These are phyloP conservation scores for Aspergillaceae sp. DNA, from an alignment of 2,329 filamentous ascomycete genomes.

Conservation along the genomic window DNA sequence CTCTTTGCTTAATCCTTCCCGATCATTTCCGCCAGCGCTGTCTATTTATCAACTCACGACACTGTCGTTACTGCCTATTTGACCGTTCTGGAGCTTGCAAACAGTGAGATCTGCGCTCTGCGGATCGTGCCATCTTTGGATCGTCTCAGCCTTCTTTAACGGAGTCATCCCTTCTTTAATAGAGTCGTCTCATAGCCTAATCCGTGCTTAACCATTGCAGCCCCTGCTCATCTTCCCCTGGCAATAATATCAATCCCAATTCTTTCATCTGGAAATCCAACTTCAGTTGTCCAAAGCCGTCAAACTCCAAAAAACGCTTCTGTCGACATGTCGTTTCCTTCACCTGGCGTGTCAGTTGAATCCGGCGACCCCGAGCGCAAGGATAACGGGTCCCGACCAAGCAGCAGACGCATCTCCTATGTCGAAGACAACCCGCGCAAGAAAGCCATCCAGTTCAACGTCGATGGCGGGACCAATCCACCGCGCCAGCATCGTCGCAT, in stretches of 20 bases:
- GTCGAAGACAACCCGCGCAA: constrained; percentile 20
- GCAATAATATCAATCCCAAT: too few relatives aligned
- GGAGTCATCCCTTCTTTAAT: background rate
- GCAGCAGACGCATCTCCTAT: constrained; percentile 13
- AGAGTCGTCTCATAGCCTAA: background rate
- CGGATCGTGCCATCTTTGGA: constrained; percentile 16
- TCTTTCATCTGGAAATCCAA: background rate
- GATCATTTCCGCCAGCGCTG: background rate
- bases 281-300: background rate
- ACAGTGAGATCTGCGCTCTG: constrained; percentile 16
- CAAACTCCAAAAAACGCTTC: background rate
- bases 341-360: background rate
- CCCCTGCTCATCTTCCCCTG: too few relatives aligned
- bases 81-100: constrained; percentile 4
- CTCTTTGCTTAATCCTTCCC: background rate
- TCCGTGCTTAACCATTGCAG: too few relatives aligned
- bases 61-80: too few relatives aligned
- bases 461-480: constrained; percentile 17
- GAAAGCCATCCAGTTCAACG: constrained; percentile 33
- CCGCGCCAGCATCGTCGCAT: constrained; percentile 19
- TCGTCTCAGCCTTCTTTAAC: constrained; percentile 17
- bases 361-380: background rate
- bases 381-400: background rate
- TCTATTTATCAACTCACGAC: too few relatives aligned
- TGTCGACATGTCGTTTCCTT: background rate